These are phyloP conservation scores for Pachyrhizus erosus DNA, from an alignment of 306 rosid genomes.

Conservation along the genomic window DNA sequence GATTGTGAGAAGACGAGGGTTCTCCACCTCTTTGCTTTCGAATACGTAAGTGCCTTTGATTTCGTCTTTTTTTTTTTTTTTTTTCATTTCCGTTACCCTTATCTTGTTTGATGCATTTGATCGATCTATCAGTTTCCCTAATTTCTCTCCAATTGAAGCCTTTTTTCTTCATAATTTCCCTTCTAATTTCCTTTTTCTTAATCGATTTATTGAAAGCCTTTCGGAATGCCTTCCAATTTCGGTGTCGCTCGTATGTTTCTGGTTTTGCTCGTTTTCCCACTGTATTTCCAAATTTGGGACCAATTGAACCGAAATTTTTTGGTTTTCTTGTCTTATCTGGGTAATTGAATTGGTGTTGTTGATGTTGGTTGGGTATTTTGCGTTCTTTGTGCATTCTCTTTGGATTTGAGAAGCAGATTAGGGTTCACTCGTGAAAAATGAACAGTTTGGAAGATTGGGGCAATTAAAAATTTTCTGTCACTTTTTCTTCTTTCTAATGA, in stretches of 20 bases:
- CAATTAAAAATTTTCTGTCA: neutral
- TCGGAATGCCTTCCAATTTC: conserved; percentile 11
- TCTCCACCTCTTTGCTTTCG: neutral
- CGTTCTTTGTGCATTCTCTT: neutral
- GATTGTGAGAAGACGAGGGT: conserved; percentile 22
- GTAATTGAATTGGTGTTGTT: conserved; percentile 18
- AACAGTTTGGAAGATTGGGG: neutral
- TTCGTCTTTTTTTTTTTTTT: neutral
- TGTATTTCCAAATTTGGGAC: neutral
- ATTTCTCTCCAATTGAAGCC: neutral
- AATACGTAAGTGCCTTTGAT: conserved; percentile 32
- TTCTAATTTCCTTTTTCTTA: neutral
- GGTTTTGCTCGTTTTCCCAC: neutral
- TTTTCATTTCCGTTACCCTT: neutral
- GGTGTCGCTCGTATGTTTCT: neutral
- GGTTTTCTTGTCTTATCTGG: neutral
- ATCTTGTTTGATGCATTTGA: conserved; percentile 3
- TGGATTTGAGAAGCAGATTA: conserved; percentile 30
- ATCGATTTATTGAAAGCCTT: conserved; percentile 30
- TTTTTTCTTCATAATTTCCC: neutral
- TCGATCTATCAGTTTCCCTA: conserved; percentile 36
- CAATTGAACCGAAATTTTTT: neutral
- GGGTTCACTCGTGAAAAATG: conserved; percentile 40
- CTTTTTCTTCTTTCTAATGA: neutral
- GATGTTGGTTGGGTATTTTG: neutral